Base-by-base conservation (phyloP, 1,284 basidiomycete species). In the Rhodotorula sp. region DNA sequence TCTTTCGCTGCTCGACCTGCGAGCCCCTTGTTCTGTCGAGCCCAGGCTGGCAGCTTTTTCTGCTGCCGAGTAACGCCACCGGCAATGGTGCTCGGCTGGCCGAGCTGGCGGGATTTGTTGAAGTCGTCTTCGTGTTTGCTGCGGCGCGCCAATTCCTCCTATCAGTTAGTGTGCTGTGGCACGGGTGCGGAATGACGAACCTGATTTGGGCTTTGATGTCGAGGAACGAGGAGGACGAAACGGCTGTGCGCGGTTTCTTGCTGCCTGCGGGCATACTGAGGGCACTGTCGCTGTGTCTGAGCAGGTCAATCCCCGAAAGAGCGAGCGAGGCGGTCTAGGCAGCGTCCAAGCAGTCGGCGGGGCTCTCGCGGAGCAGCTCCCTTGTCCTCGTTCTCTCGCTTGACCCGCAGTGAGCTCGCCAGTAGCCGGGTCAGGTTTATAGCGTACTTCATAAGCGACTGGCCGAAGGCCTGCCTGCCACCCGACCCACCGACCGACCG, bases 151-250 rank as follows among this genome's bases (percentile, higher is more conserved):
- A 26, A 1, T 54, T 1, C 5, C 18, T 5, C 14, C 14, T 16
- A n/a, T 54, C 23, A 54, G 52, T 8, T 5, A 5, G 26, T 55
- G 4, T 21, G n/a, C 19, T 14, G 26, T 15, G 54, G 26, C 26
- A 7, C 26, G 26, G 54, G 28, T 26, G 18, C 54, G n/a, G 21
- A 34, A 21, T 28, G 54, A 67, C 74, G 38, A 2, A 69, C 74
- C 57, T 60, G 55, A 75, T 64, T 19, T 68, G 65, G 2, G 71
- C 74, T 49, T 73, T 69, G 62, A 75, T 64, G 60, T 67, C 71
- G 47, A 72, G 63, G 56, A 75, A 67, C 28, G 74, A 75, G 0
- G 63, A 57, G 19, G 62, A 57, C 7, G 71, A 68, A 23, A 73
- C 43, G 38, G 66, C 52, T 15, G 52, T 55, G 26, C 54, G 45